These are phyloP conservation scores for Isatis tinctoria DNA, from an alignment of 345 rosid genomes.

Conservation along the genomic window DNA sequence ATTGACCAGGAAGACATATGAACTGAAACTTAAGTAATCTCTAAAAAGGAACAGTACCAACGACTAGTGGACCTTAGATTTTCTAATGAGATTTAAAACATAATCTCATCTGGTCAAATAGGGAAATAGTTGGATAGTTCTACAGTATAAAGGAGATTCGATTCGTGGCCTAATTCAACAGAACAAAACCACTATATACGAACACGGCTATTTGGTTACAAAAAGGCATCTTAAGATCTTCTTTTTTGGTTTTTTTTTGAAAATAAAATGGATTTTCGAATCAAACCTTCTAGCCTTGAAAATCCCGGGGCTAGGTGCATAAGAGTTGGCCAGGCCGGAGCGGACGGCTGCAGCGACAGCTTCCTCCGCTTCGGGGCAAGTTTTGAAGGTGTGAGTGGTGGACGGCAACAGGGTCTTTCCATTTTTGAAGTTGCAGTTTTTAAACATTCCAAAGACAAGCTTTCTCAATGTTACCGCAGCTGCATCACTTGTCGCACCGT, in stretches of 20 bases:
- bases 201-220: no score
- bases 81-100: no score
- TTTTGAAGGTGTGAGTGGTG: constrained; percentile 38
- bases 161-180: no score
- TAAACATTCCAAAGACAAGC: constrained; percentile 22
- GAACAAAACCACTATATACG: no score
- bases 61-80: no score
- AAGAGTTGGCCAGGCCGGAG: constrained; percentile 44
- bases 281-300: constrained; percentile 49
- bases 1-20: no score
- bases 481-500: neutral
- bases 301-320: constrained; percentile 38
- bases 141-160: no score
- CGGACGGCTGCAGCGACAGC: constrained; percentile 40
- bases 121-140: no score
- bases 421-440: constrained; percentile 28
- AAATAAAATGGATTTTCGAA: neutral
- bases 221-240: no score
- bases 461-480: constrained; percentile 34
- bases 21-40: no score
- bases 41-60: no score
- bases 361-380: constrained; percentile 42
- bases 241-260: neutral
- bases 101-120: no score
- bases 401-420: constrained; percentile 32